Evolutionary conservation across 2,329 filamentous ascomycete species (phyloP), one percentile per base, ranked within the genome.

Genomic region (Fusarium ramigenum): DNA sequence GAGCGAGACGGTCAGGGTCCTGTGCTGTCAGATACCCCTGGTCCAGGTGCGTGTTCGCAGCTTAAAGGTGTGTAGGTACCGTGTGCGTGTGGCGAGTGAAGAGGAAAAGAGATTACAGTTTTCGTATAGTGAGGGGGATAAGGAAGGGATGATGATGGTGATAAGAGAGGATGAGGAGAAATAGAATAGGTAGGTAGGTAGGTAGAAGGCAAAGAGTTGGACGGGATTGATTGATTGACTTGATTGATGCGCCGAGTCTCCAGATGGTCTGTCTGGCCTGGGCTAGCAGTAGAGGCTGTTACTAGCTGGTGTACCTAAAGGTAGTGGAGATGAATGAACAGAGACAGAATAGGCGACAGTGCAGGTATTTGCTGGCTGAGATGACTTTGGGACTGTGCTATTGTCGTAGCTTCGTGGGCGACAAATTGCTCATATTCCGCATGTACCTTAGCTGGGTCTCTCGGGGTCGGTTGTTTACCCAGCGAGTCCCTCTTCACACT

Each of bases 1-100:
- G 43, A 25, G 50, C 44, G 49, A 67, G 69, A 75, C 75, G 75
- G 75, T 73, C 73, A 69, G 72, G 67, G 66, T 74, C 69, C 60
- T 47, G 68, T 66, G 69, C 28, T 63, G 67, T 69, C 63, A 67
- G 57, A 59, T 60, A 63, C 68, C 71, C 71, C 71, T 74, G 63
- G 72, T 72, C 63, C 25, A 63, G 60, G 63, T 75, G 60, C 54
- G 62, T 74, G 50, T 72, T 72, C 63, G 59, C 42, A 58, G 50
- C 30, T 23, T 56, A 69, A 69, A 57, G 30, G 66, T 58, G 60
- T 56, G 50, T 47, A 30, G 44, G 25, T 53, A 39, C n/a, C 37
- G 54, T 42, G 54, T 37, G 57, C 40, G 60, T 56, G 25, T n/a
- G 18, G 54, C n/a, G 49, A 39, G 50, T 39, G 23, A 32, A 40